phyloP scores from a whole-genome alignment of 352 stramenopile genomes.

The Pythium pectinolyticum region DNA sequence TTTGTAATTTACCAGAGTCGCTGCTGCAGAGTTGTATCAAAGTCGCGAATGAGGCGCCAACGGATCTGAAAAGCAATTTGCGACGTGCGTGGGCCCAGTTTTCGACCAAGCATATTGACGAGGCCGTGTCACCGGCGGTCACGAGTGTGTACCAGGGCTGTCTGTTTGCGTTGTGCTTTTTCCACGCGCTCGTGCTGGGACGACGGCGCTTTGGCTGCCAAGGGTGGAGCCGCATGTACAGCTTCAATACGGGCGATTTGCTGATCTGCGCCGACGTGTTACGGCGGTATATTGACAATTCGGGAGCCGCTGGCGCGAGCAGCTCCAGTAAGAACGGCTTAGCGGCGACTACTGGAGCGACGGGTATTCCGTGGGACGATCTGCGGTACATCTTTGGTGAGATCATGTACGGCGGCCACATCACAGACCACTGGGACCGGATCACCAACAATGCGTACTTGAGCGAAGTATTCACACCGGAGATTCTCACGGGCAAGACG shows the following conservation, averaged over 20 bases:
- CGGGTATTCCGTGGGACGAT: slow-evolving; percentile 84
- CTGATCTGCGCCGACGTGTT: slow-evolving; percentile 89
- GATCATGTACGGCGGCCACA: slow-evolving; percentile 90
- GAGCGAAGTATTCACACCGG: slow-evolving; percentile 58
- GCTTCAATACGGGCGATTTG: slow-evolving; percentile 94
- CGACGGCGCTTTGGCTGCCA: slow-evolving; percentile 89
- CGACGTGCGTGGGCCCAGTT: slow-evolving; percentile 78
- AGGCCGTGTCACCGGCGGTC: slow-evolving; percentile 46
- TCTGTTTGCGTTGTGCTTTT: slow-evolving; percentile 94
- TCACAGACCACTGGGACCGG: slow-evolving; percentile 83
- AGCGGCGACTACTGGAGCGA: too few species aligned
- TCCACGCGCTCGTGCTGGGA: slow-evolving; percentile 91
- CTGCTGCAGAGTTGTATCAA: slow-evolving; percentile 88
- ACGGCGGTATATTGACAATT: slow-evolving; percentile 57
- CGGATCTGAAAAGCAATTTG: slow-evolving; percentile 82
- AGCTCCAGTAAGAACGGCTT: slow-evolving; percentile 6
- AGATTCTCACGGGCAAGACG: slow-evolving; percentile 53
- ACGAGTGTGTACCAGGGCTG: slow-evolving; percentile 89
- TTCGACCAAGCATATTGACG: slow-evolving; percentile 75
- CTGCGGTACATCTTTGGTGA: slow-evolving; percentile 92
- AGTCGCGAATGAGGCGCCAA: slow-evolving; percentile 80
- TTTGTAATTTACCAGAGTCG: slow-evolving; percentile 90
- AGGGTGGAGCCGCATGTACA: slow-evolving; percentile 92
- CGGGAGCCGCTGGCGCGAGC: slow-evolving; percentile 6
- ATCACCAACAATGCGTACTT: slow-evolving; percentile 85